These are phyloP conservation scores for Tricholoma matsutake DNA, from an alignment of 768 basidiomycete genomes.

Conservation along the genomic window DNA sequence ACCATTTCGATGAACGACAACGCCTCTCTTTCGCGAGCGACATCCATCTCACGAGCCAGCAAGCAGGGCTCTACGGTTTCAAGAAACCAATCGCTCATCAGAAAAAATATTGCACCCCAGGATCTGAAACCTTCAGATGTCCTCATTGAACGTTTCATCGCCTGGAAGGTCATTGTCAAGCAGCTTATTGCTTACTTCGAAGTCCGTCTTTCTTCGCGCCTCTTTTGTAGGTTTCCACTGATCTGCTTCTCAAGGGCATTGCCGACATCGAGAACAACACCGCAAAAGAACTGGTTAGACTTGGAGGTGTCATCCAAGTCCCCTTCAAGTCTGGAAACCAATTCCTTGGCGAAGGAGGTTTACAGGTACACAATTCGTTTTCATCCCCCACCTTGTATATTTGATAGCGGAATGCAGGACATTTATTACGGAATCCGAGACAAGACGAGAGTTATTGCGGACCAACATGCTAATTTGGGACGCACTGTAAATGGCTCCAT, in stretches of 20 bases:
- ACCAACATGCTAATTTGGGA: constrained; percentile 94
- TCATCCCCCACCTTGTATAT: neutral
- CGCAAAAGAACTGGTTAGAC: constrained; percentile 87
- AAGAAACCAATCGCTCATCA: constrained; percentile 82
- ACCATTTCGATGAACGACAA: constrained; percentile 27
- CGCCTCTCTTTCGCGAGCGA: constrained; percentile 60
- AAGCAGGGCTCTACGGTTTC: constrained; percentile 71
- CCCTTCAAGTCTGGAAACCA: constrained; percentile 95
- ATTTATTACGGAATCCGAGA: constrained; percentile 93
- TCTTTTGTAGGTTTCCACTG: neutral
- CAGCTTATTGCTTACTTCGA: constrained; percentile 92
- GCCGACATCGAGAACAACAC: constrained; percentile 94
- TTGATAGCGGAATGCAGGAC: constrained; percentile 48
- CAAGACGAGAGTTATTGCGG: constrained; percentile 89
- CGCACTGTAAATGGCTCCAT: constrained; percentile 95
- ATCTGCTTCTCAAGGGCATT: constrained; percentile 30
- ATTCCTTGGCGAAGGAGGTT: constrained; percentile 93
- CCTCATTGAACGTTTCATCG: constrained; percentile 90
- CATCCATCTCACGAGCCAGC: constrained; percentile 66
- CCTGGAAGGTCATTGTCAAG: constrained; percentile 96
- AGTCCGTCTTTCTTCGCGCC: neutral
- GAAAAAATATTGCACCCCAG: constrained; percentile 87
- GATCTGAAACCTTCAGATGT: constrained; percentile 93
- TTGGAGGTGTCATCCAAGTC: constrained; percentile 94
- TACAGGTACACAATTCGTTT: constrained; percentile 52